Evolutionary conservation across 2,329 filamentous ascomycete species (phyloP), one percentile per base, ranked within the genome.

Genomic region (Acrocalymma vagum): DNA sequence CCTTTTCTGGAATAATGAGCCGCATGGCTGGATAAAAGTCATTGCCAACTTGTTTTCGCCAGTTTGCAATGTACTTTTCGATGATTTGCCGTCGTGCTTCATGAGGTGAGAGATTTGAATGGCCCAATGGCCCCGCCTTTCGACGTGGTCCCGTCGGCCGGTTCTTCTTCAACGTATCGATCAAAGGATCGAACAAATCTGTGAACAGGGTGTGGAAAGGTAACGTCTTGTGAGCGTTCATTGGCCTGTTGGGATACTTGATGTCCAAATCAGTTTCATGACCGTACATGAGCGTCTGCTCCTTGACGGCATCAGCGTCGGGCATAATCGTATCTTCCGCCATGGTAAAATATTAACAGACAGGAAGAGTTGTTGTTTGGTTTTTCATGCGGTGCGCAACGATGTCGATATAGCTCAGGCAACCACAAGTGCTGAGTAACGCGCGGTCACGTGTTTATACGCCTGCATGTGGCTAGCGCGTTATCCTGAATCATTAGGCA

Each of bases 1-100:
- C 94, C 64, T 95, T 95, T 60, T 95, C 90, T 0, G 93, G 92
- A 3, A 96, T 78, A 42, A 97, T 96, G 30, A 99, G 80, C 14
- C 94, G 85, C 69, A 99, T 81, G 2, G 90, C 93, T 0, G 94
- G 94, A 63, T 94, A 97, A 58, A 99, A 89, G 69, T 99, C 94
- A 55, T 90, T 76, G 17, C 94, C 94, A 15, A 96, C 92, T 47
- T 96, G 86, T 40, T 84, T 83, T 25, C 92, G 83, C 94, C 94
- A 99, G 66, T 84, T 81, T 10, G 82, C 80, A 55, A 99, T 90
- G 73, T 96, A 99, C 6, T 86, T 79, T 39, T 92, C 83, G 51
- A 99, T 90, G 53, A 96, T 88, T 56, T 85, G 83, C 1, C 87
- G 82, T 24, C 90, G 84, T 48, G 87, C 81, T 65, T 96, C 91